Percentiles rank a stretch among this genome's conserved stretches.
These are phyloP conservation scores for Rostrohypoxylon terebratum DNA, from an alignment of 495 filamentous ascomycete species.

Conservation along the genomic window DNA sequence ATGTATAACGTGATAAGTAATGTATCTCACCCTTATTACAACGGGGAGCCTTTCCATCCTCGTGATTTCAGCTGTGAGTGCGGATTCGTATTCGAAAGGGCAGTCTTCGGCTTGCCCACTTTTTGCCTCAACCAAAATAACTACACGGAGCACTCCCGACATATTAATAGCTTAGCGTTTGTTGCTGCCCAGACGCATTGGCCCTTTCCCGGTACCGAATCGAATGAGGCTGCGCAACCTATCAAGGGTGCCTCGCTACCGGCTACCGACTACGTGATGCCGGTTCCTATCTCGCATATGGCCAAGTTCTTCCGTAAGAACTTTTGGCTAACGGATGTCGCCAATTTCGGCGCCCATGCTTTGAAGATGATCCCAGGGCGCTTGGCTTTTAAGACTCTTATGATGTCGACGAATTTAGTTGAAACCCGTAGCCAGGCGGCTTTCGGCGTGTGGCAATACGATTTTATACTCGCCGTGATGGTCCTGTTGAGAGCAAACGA, in stretches of 20 bases:
- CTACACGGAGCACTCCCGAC: not conserved
- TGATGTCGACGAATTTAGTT: no score
- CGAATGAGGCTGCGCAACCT: no score
- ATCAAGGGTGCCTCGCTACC: not conserved
- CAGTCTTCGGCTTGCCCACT: conserved; percentile 17
- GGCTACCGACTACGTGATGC: conserved; percentile 7
- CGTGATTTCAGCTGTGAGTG: conserved; percentile 25
- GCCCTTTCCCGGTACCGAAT: not conserved
- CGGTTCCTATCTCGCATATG: conserved; percentile 34
- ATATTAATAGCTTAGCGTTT: not conserved
- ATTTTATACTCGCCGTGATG: no score
- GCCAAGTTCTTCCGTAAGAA: conserved; percentile 42
- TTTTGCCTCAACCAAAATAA: not conserved
- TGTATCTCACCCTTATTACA: no score
- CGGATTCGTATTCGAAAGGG: conserved; percentile 46
- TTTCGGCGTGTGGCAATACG: no score
- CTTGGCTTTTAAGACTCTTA: not conserved
- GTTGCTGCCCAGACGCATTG: not conserved
- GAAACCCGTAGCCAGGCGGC: no score
- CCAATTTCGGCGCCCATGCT: conserved; percentile 22
- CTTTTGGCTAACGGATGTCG: conserved; percentile 43
- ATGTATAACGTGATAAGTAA: not conserved
- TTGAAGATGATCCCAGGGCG: conserved; percentile 25
- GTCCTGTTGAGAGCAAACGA: no score
- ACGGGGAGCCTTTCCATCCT: conserved; percentile 43